Percentiles rank a stretch among this genome's conserved stretches.
phyloP scores from a whole-genome alignment of 2,329 filamentous ascomycete genomes.

The Monilinia vaccinii-corymbosi region DNA sequence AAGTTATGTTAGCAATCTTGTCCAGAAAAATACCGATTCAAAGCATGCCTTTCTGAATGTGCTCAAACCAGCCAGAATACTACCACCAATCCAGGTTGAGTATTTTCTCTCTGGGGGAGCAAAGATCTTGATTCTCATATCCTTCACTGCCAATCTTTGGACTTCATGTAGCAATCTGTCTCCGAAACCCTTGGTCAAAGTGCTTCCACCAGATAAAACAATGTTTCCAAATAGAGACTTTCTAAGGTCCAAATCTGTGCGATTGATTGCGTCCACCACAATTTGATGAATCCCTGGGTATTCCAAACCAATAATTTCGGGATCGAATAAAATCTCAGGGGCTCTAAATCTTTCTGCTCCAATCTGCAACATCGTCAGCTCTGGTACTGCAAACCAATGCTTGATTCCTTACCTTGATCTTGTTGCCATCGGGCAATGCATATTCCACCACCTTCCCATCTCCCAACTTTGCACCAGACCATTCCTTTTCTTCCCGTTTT shows the following conservation, averaged over 20 bases:
- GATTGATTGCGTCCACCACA: slow-evolving; percentile 88
- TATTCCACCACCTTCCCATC: slow-evolving; percentile 79
- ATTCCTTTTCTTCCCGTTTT: slow-evolving; percentile 92
- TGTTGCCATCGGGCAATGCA: slow-evolving; percentile 82
- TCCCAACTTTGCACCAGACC: slow-evolving; percentile 70
- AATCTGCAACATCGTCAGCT: slow-evolving; percentile 44
- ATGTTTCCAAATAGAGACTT: slow-evolving; percentile 95
- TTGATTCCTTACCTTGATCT: slow-evolving; percentile 61
- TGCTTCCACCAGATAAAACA: slow-evolving; percentile 91
- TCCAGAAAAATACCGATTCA: slow-evolving; percentile 1
- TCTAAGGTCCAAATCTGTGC: slow-evolving; percentile 90
- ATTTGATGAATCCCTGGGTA: slow-evolving; percentile 98
- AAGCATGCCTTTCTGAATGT: slow-evolving; percentile 87
- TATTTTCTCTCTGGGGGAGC: slow-evolving; percentile 96
- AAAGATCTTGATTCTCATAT: slow-evolving; percentile 99
- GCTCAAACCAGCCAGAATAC: slow-evolving; percentile 90
- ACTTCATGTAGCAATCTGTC: slow-evolving; percentile 88
- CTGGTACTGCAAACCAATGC: not conserved
- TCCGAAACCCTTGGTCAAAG: slow-evolving; percentile 92
- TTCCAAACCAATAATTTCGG: slow-evolving; percentile 91
- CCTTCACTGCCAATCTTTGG: slow-evolving; percentile 88
- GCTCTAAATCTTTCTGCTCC: slow-evolving; percentile 92
- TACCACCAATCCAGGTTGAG: slow-evolving; percentile 97
- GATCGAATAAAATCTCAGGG: slow-evolving; percentile 95
- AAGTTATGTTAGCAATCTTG: slow-evolving; percentile 13